These are phyloP conservation scores for Theobroma grandiflorum DNA, from an alignment of 441 rosid genomes.

Conservation along the genomic window DNA sequence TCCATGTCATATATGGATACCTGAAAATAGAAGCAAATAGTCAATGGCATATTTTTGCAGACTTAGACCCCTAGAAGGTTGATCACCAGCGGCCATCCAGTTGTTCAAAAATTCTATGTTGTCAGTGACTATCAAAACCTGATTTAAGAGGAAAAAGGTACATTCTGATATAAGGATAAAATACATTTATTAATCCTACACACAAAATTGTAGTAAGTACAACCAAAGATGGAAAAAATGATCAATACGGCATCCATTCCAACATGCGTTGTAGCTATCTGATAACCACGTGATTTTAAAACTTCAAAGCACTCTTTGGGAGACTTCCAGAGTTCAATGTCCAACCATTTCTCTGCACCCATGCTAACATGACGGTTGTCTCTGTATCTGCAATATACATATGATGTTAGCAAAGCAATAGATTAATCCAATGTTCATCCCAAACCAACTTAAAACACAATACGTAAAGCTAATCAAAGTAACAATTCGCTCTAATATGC, in stretches of 20 bases:
- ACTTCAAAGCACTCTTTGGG: slow-evolving; percentile 69
- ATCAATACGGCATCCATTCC: slow-evolving; percentile 80
- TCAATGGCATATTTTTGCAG: neutral
- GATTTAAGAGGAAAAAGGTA: neutral
- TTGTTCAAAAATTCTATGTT: neutral
- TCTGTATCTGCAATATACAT: slow-evolving; percentile 58
- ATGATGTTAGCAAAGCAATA: slow-evolving; percentile 17
- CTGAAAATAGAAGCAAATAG: slow-evolving; percentile 39
- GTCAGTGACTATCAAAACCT: neutral
- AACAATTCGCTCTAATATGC: neutral
- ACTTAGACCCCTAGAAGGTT: neutral
- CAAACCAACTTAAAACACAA: neutral
- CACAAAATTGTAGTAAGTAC: neutral
- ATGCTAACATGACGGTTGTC: slow-evolving; percentile 94
- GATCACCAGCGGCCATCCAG: neutral
- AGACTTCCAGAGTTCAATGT: slow-evolving; percentile 93
- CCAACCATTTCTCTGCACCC: slow-evolving; percentile 99
- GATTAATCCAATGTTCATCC: neutral
- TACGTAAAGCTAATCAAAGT: neutral
- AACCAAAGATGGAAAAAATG: slow-evolving; percentile 3
- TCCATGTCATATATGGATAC: slow-evolving; percentile 94
- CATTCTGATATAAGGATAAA: neutral
- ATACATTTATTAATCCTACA: neutral
- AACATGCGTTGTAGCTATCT: slow-evolving; percentile 82
- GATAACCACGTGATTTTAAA: slow-evolving; percentile 84